Evolutionary conservation across 148 eudicot species (phyloP), one percentile per base, ranked within the genome.

Genomic region (Amaranthus cruentus): DNA sequence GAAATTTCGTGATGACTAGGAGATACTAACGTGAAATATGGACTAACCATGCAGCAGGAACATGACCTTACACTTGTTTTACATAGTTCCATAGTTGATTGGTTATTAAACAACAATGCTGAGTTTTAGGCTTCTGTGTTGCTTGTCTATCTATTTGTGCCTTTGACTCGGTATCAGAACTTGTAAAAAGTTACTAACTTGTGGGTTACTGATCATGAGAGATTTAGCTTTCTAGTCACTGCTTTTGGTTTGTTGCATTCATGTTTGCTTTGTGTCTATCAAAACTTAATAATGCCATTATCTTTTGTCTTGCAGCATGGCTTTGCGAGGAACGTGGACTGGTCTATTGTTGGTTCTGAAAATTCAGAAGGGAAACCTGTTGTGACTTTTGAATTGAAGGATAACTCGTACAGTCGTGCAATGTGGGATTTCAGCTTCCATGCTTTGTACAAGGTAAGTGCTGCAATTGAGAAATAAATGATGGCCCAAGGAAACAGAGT

Each of bases 341-440:
- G 99, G 99, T 85, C 97, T 6, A 46, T 91, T 76, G 86, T 86
- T 73, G 80, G 82, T 76, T 91, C 96, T 77, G 76, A 88, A 75
- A 88, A 79, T 62, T 81, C 77, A 73, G 94, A 88, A 54, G 94
- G 89, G 56, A 90, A 87, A 65, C 89, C 92, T 43, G 85, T 75
- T 66, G 78, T 88, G 21, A 95, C 97, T 75, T 82, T 95, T 57
- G 97, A 91, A 82, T 83, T 95, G 46, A 90, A 84, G 80, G 96
- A 95, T 79, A 79, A 65, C 48, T 80, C 91, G 47, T 91, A 91
- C 85, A 91, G 96, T 74, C 97, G 91, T 72, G 55, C 96, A 61
- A 95, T 95, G 96, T 95, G 99, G 99, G 99, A 95, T 86, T 95
- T 85, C 77, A 81, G 96, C 85, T 95, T 95, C 79, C 92, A 80